A percentile compares a stretch with the other conserved stretches of the same genome.
These are phyloP conservation scores for Claviceps fusiformis DNA, from an alignment of 2,329 filamentous ascomycete species.

Conservation along the genomic window DNA sequence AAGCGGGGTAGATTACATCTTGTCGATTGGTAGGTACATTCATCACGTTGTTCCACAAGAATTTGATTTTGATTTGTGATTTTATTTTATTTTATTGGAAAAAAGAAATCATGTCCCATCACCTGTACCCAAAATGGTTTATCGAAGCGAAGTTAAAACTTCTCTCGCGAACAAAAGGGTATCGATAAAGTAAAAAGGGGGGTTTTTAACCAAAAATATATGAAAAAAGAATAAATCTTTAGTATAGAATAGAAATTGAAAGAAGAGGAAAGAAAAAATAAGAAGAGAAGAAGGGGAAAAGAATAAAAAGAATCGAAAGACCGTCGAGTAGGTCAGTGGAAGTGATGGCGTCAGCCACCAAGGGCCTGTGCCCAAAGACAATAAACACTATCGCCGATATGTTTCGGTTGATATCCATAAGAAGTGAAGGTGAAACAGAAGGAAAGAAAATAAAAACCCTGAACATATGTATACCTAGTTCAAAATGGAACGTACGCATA, in stretches of 20 bases:
- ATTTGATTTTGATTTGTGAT: too few species aligned
- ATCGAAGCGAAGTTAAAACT: background rate
- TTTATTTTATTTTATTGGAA: too few species aligned
- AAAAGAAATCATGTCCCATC: background rate
- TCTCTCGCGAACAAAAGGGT: constrained; percentile 8
- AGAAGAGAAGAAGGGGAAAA: constrained; percentile 1
- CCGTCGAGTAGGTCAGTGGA: background rate
- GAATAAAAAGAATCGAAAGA: constrained; percentile 1
- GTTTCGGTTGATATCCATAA: constrained; percentile 15
- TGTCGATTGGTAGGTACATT: too few species aligned
- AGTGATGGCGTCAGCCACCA: background rate
- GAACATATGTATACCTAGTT: background rate
- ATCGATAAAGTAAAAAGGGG: constrained; percentile 8
- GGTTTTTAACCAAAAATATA: too few species aligned
- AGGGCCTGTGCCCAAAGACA: constrained; percentile 11
- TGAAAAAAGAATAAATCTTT: background rate
- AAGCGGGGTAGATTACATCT: too few species aligned
- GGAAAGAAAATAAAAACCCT: constrained; percentile 9
- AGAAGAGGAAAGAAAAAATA: too few species aligned
- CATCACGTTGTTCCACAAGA: constrained; percentile 5
- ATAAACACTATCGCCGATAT: constrained; percentile 23
- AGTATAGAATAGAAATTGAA: background rate
- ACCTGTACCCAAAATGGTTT: background rate
- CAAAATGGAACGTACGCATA: too few species aligned
- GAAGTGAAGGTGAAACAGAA: constrained; percentile 6